phyloP scores from a whole-genome alignment of 306 rosid genomes.

The Corylus avellana region DNA sequence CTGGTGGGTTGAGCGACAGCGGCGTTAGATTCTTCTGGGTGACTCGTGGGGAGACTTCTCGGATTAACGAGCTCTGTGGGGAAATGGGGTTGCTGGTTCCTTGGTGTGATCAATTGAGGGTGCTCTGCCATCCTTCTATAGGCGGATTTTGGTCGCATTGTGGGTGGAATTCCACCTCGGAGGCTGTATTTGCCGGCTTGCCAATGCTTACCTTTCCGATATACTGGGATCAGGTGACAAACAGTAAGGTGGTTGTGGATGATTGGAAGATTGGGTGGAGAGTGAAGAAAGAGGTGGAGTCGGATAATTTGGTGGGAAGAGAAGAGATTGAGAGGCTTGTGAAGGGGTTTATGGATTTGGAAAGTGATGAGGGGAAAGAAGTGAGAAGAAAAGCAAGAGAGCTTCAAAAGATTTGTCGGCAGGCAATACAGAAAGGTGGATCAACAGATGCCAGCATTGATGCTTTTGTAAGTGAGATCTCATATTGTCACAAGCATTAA shows the following conservation, averaged over 20 bases:
- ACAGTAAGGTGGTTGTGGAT: not conserved
- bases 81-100: not conserved
- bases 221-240: not conserved
- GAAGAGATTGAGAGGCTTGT: conserved; percentile 12
- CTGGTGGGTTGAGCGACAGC: not conserved
- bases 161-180: not conserved
- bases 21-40: conserved; percentile 9
- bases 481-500: too few relatives aligned
- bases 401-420: too few relatives aligned
- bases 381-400: too few relatives aligned
- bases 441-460: too few relatives aligned
- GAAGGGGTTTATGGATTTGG: too few relatives aligned
- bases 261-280: conserved; percentile 4
- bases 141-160: conserved; percentile 3
- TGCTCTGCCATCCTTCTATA: not conserved
- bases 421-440: too few relatives aligned
- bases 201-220: not conserved
- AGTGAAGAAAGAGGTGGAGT: conserved; percentile 8
- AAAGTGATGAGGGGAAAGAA: too few relatives aligned
- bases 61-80: not conserved
- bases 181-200: not conserved
- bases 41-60: not conserved
- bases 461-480: too few relatives aligned
- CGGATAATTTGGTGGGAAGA: conserved; percentile 16
- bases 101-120: conserved; percentile 4